Base-by-base conservation (phyloP, 495 filamentous ascomycete genomes). In the Penicillium odoratum region DNA sequence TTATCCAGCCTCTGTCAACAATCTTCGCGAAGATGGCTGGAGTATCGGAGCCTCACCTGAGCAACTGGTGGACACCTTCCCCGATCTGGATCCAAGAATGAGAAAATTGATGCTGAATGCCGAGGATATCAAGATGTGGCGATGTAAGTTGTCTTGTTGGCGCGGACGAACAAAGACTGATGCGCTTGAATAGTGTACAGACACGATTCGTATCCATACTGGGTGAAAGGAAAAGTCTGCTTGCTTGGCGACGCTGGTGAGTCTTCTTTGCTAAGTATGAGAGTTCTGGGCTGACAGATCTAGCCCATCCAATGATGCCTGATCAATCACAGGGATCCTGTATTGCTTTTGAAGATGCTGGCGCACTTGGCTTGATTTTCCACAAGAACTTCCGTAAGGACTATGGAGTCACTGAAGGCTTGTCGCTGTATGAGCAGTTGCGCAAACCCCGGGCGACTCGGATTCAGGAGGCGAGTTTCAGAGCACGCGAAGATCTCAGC, bases 251-350 rank as follows among this genome's bases (percentile, higher is more conserved):
- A 71, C 47, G 64, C 68, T 1, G 59, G 65, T 68, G 57, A 36
- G 62, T 61, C 21, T 5, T n/a, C 44, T 16, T 18, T 44, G 5
- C 10, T 0, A 31, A 13, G 0, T 7, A 4, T 46, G 18, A 55
- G 21, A 11, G 11, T 2, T n/a, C 8, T 2, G 26, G 10, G 0
- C 18, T 55, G 3, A 51, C 26, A 13, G 4, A 2, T 47, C 1
- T 66, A 16, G 80, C 77, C 2, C 80, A 83, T 59, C 78, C 80
- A 1, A 82, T 82, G 80, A 71, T 83, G 40, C 80, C 80, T 1
- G 64, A 78, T 55, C 72, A 75, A 34, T 65, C 60, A 0, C 72
- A 78, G 55, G 74, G 74, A 5, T 65, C 69, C 0, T 74, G 73
- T 51, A 66, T 67, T 68, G 74, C 74, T 2, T 69, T 78, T 40